Evolutionary conservation across 345 rosid species (phyloP), one percentile per base, ranked within the genome.

Genomic region (Corchorus capsularis): DNA sequence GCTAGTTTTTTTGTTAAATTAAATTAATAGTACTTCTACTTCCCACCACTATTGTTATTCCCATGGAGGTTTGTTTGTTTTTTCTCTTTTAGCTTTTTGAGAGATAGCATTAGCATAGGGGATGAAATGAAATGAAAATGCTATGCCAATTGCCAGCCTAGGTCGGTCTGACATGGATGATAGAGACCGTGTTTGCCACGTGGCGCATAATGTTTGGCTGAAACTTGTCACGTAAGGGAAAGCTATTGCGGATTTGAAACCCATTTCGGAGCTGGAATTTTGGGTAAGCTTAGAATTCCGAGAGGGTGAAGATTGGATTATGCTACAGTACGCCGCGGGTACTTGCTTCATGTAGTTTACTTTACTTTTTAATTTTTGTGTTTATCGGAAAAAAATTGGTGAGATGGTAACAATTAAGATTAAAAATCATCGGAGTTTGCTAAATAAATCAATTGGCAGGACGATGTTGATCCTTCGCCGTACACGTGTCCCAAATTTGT

Each of bases 101-200:
- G 39, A 63, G 27, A 27, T 27, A 27, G 27, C 27, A 11, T 14
- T 27, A 27, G 27, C 27, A 11, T 14, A 16, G 55, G 43, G 17
- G 50, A 43, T 39, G 34, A 39, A 39, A 5, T 39, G 41, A 39
- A 39, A 8, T 8, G 27, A 27, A 27, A 27, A 27, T 27, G 27
- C 27, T 27, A 27, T 27, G 27, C 27, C 27, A 27, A 27, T 27
- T 27, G 27, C 27, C 27, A 27, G 63, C 54, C 14, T 13, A 13
- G 19, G 56, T 65, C 43, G 43, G 43, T 27, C 61, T 52, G 79
- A 82, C 74, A 72, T 71, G 78, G 82, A 69, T n/a, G 63, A 73
- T 46, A 41, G 43, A 14, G 63, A 53, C 75, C 12, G 27, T 13
- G 0, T 17, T 1, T 2, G 11, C 70, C 71, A 83, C 75, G 79